These are phyloP conservation scores for Aspergillus carbonarius DNA, from an alignment of 2,329 filamentous ascomycete genomes.

Conservation along the genomic window DNA sequence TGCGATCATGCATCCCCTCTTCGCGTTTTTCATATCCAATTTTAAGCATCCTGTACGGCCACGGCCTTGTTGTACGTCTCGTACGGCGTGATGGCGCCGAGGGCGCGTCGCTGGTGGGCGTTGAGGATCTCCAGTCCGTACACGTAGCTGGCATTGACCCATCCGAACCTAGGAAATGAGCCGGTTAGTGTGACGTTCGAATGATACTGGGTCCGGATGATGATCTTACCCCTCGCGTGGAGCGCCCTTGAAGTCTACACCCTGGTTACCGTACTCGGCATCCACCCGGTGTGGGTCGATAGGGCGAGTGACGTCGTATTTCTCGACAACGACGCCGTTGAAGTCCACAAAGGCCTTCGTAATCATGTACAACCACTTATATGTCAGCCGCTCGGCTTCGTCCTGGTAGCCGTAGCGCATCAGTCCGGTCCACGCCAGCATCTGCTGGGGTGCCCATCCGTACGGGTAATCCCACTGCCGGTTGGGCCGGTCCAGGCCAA, in stretches of 20 bases:
- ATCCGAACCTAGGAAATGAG: conserved; percentile 71
- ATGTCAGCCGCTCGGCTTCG: conserved; percentile 83
- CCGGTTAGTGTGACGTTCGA: conserved; percentile 4
- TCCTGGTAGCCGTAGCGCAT: conserved; percentile 88
- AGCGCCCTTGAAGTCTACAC: conserved; percentile 90
- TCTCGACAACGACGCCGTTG: conserved; percentile 97
- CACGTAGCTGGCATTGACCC: conserved; percentile 98
- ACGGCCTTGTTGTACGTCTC: conserved; percentile 73
- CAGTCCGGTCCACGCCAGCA: conserved; percentile 92
- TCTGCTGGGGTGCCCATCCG: conserved; percentile 98
- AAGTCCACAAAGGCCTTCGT: conserved; percentile 98
- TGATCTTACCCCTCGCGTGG: conserved; percentile 85
- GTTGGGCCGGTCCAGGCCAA: conserved; percentile 82
- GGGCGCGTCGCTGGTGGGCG: conserved; percentile 81
- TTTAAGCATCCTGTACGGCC: conserved; percentile 33
- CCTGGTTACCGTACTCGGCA: conserved; percentile 97
- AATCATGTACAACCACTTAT: conserved; percentile 98
- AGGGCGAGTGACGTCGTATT: conserved; percentile 92
- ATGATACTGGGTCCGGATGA: neutral
- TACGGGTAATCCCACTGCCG: conserved; percentile 98
- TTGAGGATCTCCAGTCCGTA: conserved; percentile 87
- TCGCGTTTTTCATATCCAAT: neutral
- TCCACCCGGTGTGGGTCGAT: conserved; percentile 91
- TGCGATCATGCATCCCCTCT: neutral
- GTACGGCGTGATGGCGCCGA: conserved; percentile 84